These are phyloP conservation scores for Colletotrichum limetticola DNA, from an alignment of 2,329 filamentous ascomycete species.

Conservation along the genomic window DNA sequence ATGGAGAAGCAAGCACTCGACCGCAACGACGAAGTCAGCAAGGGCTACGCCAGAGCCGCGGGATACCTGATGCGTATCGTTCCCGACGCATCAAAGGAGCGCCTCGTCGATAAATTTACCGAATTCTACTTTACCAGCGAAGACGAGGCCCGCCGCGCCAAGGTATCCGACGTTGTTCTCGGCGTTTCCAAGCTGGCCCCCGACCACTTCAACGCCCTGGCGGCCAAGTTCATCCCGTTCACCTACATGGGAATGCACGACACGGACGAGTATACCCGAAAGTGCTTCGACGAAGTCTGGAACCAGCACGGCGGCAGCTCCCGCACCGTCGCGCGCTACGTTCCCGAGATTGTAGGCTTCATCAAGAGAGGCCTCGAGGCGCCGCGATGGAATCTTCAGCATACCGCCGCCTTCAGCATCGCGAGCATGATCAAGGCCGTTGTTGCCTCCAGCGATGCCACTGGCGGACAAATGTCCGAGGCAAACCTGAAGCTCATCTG, in stretches of 20 bases:
- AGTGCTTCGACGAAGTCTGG: conserved; percentile 89
- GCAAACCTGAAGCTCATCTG: conserved; percentile 75
- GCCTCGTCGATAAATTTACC: conserved; percentile 65
- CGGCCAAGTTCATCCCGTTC: conserved; percentile 82
- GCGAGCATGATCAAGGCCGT: conserved; percentile 78
- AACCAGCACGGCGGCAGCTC: conserved; percentile 88
- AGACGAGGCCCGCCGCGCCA: conserved; percentile 78
- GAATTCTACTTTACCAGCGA: conserved; percentile 85
- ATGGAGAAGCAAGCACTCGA: conserved; percentile 87
- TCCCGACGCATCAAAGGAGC: conserved; percentile 58
- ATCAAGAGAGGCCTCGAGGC: conserved; percentile 77
- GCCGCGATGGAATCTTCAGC: conserved; percentile 89
- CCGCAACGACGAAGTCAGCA: conserved; percentile 92
- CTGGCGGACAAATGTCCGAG: conserved; percentile 67
- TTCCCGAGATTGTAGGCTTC: conserved; percentile 82
- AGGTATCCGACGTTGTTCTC: conserved; percentile 84
- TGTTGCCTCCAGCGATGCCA: conserved; percentile 65
- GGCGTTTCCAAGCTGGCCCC: conserved; percentile 87
- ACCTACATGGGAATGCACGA: conserved; percentile 91
- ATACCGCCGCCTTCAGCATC: conserved; percentile 84
- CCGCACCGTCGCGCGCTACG: conserved; percentile 83
- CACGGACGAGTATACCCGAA: conserved; percentile 79
- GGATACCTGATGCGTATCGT: conserved; percentile 82
- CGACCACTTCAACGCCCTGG: conserved; percentile 85
- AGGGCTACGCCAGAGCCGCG: conserved; percentile 85